Base-by-base conservation (phyloP, 2,329 filamentous ascomycete genomes). In the Apiospora kogelbergensis region DNA sequence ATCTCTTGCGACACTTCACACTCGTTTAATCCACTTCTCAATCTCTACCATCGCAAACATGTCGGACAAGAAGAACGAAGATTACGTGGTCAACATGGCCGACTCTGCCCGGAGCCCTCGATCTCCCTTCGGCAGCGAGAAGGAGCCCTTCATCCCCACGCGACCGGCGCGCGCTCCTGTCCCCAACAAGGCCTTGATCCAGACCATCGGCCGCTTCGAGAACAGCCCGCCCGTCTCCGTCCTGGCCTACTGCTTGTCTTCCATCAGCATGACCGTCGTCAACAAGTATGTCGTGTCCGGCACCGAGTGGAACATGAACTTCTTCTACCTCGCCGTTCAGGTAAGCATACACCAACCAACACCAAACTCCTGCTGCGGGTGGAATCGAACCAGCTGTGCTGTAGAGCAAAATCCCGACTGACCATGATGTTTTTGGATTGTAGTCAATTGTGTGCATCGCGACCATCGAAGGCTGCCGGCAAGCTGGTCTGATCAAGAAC, bases 211-310 rank as follows among this genome's bases (percentile, higher is more conserved):
- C 57, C 82, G 84, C 75, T 79, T 94, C 71, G 88, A 91, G 76
- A 93, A 94, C 82, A 96, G 90, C 81, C 93, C 94, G 20, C 84
- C 89, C 63, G 80, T 96, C 64, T 94, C 95, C 26, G 93, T 99
- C 75, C 79, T 97, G 73, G 90, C 93, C 65, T 99, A 99, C 85
- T 99, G 96, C 82, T 85, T 92, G 76, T 93, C 95, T 67, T 98
- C 95, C n/a, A 99, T 99, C 79, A 89, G 95, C 81, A 99, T 99
- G 96, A 99, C 96, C 9, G 93, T 98, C n/a, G 96, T 97, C 81
- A 99, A 99, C 85, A 99, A 99, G 86, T 99, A 97, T 81, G 95
- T 98, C 72, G 89, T 99, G 63, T 98, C 94, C 9, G 96, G 96
- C 70, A 87, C 88, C 66, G 89, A 91, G 74, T 99, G 97, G 89